Percentiles rank a stretch among this genome's conserved stretches.
Evolutionary conservation across 345 rosid genomes (phyloP).

Genomic region (Pelargonium nanum): DNA sequence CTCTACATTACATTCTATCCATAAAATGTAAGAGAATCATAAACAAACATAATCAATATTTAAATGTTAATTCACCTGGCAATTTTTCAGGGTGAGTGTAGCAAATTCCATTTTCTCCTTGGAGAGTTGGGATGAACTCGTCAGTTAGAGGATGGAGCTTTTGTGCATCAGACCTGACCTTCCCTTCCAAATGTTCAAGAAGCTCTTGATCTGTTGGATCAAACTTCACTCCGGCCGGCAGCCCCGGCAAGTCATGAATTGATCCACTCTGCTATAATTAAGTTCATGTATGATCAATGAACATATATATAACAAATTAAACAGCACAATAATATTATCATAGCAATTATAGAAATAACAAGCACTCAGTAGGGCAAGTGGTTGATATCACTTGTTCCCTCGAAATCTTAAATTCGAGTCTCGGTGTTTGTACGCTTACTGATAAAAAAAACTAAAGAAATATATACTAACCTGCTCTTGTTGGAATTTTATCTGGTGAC

Average conservation of each 20-base stretch:
- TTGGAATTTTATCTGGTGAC: constrained; percentile 65
- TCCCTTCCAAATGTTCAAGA: constrained; percentile 87
- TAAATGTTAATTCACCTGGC: constrained; percentile 43
- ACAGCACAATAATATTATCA: not conserved
- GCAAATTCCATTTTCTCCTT: constrained; percentile 97
- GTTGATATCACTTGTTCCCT: no score
- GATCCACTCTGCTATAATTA: constrained; percentile 30
- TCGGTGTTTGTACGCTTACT: no score
- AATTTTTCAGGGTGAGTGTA: constrained; percentile 93
- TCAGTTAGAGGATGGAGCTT: constrained; percentile 85
- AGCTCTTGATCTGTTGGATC: constrained; percentile 98
- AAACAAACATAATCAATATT: no score
- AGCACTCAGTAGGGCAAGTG: no score
- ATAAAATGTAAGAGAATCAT: no score
- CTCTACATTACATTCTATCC: not conserved
- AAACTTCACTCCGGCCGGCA: constrained; percentile 96
- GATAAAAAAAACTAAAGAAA: not conserved
- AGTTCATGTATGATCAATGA: no score
- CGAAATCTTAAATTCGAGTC: no score
- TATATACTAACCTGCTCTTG: constrained; percentile 48
- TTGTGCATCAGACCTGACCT: constrained; percentile 55
- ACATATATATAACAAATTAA: not conserved
- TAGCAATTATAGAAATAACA: not conserved
- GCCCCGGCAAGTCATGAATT: constrained; percentile 81
- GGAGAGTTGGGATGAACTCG: constrained; percentile 82